Percentiles rank a stretch among this genome's conserved stretches.
Conservation (phyloP, 768 basidiomycete species). For the Boletus patriciae region DNA sequence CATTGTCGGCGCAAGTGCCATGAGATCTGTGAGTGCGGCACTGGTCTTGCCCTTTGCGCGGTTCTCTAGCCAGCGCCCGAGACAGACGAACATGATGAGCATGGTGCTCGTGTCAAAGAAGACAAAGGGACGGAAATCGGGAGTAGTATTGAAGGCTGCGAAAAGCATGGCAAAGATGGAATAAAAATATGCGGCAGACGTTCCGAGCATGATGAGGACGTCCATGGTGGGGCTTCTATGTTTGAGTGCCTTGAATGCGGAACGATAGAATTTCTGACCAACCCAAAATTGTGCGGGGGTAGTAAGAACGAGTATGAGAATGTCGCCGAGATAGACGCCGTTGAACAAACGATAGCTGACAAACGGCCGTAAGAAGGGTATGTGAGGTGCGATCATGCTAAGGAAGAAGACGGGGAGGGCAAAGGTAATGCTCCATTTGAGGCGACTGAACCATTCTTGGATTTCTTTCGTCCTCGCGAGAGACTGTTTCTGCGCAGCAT, state of each 20-base stretch:
- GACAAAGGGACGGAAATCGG: slow-evolving; percentile 74
- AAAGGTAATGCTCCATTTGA: slow-evolving; percentile 72
- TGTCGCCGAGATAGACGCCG: slow-evolving; percentile 79
- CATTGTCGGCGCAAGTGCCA: slow-evolving; percentile 93
- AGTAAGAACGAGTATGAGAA: slow-evolving; percentile 73
- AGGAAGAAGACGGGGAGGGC: slow-evolving; percentile 94
- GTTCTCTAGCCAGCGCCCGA: slow-evolving; percentile 95
- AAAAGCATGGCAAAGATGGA: slow-evolving; percentile 70
- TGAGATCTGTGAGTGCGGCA: slow-evolving; percentile 93
- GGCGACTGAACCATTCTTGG: slow-evolving; percentile 80
- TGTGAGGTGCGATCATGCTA: slow-evolving; percentile 76
- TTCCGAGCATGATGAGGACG: slow-evolving; percentile 93
- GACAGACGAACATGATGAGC: slow-evolving; percentile 95
- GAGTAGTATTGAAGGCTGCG: slow-evolving; percentile 62
- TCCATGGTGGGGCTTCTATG: slow-evolving; percentile 97
- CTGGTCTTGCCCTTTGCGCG: slow-evolving; percentile 96
- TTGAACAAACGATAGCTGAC: slow-evolving; percentile 51
- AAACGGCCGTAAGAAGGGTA: slow-evolving; percentile 58
- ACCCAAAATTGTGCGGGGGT: slow-evolving; percentile 94
- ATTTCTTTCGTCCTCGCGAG: slow-evolving; percentile 90
- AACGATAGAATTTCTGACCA: slow-evolving; percentile 82
- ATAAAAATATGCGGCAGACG: slow-evolving; percentile 91
- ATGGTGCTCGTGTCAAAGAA: slow-evolving; percentile 99
- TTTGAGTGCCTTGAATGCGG: slow-evolving; percentile 87
- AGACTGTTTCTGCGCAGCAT: slow-evolving; percentile 82